Percentiles rank a stretch among this genome's conserved stretches.
phyloP scores from a whole-genome alignment of 2,329 filamentous ascomycete species.

The Colletotrichum musicola region DNA sequence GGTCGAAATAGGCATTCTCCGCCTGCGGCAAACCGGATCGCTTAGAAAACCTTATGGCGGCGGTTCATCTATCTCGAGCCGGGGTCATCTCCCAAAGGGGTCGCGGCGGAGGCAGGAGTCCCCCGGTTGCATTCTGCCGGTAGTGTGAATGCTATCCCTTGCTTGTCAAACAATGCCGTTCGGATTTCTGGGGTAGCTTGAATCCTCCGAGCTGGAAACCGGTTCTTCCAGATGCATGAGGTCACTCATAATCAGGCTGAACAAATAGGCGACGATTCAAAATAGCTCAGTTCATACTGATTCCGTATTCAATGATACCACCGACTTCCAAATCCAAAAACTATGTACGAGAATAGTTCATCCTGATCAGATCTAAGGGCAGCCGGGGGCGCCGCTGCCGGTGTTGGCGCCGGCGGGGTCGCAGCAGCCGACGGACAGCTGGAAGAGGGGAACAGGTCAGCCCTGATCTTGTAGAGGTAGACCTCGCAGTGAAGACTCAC shows the following conservation, averaged over 20 bases:
- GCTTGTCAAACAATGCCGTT: too few relatives aligned
- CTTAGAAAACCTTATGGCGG: neutral
- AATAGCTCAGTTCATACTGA: too few relatives aligned
- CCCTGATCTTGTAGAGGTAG: neutral
- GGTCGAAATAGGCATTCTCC: slow-evolving; percentile 9
- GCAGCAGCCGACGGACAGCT: slow-evolving; percentile 16
- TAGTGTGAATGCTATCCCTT: too few relatives aligned
- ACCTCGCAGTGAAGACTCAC: neutral
- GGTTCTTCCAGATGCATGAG: too few relatives aligned
- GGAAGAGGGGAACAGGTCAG: neutral
- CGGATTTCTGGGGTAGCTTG: too few relatives aligned
- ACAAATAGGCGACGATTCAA: too few relatives aligned
- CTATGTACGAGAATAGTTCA: neutral
- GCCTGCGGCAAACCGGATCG: slow-evolving; percentile 4
- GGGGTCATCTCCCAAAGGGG: slow-evolving; percentile 2
- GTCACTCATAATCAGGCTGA: too few relatives aligned
- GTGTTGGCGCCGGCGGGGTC: slow-evolving; percentile 4
- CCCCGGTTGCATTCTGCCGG: neutral
- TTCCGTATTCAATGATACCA: neutral
- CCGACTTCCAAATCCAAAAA: neutral
- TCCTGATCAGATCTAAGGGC: neutral
- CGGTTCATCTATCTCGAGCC: neutral
- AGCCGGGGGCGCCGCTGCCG: slow-evolving; percentile 11
- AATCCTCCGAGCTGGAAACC: too few relatives aligned
- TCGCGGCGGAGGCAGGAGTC: neutral